A percentile compares a stretch with the other conserved stretches of the same genome.
phyloP scores from a whole-genome alignment of 2,329 filamentous ascomycete genomes.

The Achaetomium macrosporum region DNA sequence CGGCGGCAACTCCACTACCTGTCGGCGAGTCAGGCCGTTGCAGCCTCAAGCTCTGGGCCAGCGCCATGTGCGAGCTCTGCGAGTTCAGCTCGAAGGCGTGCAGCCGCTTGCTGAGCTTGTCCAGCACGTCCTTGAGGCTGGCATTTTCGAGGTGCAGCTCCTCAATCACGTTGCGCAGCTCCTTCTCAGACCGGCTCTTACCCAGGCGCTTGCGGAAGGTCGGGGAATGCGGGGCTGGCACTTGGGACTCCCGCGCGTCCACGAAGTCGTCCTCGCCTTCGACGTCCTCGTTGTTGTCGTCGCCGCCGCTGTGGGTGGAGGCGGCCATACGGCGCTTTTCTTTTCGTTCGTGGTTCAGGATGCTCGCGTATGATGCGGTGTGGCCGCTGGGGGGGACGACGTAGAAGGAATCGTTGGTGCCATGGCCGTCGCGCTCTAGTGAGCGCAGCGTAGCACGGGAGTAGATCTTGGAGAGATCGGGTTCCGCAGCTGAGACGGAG shows the following conservation, averaged over 20 bases:
- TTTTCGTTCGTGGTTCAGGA: constrained; percentile 65
- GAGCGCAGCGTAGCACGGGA: constrained; percentile 79
- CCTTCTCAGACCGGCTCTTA: constrained; percentile 22
- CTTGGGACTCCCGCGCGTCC: constrained; percentile 71
- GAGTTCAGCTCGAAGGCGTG: constrained; percentile 90
- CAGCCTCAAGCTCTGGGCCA: constrained; percentile 75
- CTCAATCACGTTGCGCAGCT: constrained; percentile 66
- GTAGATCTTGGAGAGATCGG: constrained; percentile 77
- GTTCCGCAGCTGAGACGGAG: constrained; percentile 41
- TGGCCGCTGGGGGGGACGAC: constrained; percentile 89
- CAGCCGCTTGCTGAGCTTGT: constrained; percentile 80
- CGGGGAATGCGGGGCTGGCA: constrained; percentile 3
- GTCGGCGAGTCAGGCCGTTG: constrained; percentile 52
- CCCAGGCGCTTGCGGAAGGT: constrained; percentile 12
- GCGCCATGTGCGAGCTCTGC: constrained; percentile 76
- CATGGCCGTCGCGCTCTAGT: constrained; percentile 62
- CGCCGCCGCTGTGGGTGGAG: constrained; percentile 38
- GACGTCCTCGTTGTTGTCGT: constrained; percentile 58
- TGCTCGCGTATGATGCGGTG: constrained; percentile 88
- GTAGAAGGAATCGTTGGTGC: constrained; percentile 76
- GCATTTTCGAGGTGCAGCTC: constrained; percentile 86
- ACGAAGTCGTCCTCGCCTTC: constrained; percentile 75
- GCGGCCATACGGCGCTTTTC: constrained; percentile 56
- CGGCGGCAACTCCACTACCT: constrained; percentile 18
- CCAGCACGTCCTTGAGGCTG: constrained; percentile 75